Evolutionary conservation across 2,329 filamentous ascomycete genomes (phyloP).

Genomic region (Bipolaris sorokiniana): DNA sequence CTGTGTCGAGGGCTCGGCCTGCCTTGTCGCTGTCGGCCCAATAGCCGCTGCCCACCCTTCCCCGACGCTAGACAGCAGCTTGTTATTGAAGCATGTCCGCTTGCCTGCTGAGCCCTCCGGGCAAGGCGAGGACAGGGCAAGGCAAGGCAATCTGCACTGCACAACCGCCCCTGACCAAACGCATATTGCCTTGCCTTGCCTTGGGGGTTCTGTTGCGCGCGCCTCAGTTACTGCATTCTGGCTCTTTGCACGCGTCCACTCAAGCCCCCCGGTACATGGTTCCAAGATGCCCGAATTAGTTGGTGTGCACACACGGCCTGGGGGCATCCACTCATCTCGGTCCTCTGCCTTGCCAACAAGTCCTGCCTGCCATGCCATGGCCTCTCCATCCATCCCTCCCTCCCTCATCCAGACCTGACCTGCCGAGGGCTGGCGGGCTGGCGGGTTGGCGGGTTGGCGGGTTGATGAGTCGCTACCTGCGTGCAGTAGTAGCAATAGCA

Average conservation of each 20-base stretch:
- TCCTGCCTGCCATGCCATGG: constrained; percentile 8
- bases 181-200: constrained; percentile 30
- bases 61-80: constrained; percentile 28
- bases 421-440: not conserved
- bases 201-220: constrained; percentile 10
- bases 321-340: constrained; percentile 19
- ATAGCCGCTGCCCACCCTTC: constrained; percentile 26
- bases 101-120: constrained; percentile 35
- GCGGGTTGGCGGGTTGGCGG: not conserved
- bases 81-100: constrained; percentile 13
- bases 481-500: constrained; percentile 4
- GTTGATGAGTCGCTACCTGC: constrained; percentile 4
- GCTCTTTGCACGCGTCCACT: not conserved
- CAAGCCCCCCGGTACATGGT: constrained; percentile 1
- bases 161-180: constrained; percentile 47
- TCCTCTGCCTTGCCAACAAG: constrained; percentile 21
- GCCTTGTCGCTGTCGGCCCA: constrained; percentile 23
- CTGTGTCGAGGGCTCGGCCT: no score
- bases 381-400: no score
- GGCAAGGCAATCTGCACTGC: constrained; percentile 47
- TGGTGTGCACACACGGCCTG: constrained; percentile 15
- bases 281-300: constrained; percentile 2
- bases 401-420: no score
- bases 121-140: constrained; percentile 8
- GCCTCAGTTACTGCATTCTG: constrained; percentile 21